Conservation (phyloP, 768 basidiomycete species). For the Podaxis sp. region DNA sequence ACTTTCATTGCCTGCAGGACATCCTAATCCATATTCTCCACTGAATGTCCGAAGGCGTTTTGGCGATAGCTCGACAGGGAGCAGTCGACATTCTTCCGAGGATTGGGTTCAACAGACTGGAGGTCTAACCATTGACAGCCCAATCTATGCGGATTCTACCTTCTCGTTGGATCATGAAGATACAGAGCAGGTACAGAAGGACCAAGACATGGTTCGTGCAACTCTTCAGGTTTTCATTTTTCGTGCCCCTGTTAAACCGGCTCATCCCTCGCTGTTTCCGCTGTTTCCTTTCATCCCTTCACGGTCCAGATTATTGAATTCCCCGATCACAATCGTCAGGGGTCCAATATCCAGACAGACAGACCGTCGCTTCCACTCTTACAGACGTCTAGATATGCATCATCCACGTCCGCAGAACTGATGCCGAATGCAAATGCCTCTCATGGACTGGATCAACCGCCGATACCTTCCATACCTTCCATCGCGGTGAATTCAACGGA, state of each 20-base stretch:
- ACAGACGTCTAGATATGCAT: background rate
- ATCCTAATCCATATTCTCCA: background rate
- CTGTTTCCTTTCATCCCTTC: background rate
- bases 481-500: background rate
- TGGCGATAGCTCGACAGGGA: conserved; percentile 24
- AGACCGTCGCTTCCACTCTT: background rate
- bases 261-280: background rate
- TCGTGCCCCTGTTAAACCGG: background rate
- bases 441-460: background rate
- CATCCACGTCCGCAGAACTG: background rate
- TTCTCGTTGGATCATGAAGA: conserved; percentile 13
- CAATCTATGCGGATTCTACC: conserved; percentile 22
- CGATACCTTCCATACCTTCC: background rate
- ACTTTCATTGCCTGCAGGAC: conserved; percentile 32
- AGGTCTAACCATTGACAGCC: conserved; percentile 61
- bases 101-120: conserved; percentile 76
- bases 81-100: conserved; percentile 46
- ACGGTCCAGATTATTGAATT: background rate
- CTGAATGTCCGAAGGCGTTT: conserved; percentile 11
- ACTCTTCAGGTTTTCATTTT: conserved; percentile 2
- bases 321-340: background rate
- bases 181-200: conserved; percentile 20
- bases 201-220: conserved; percentile 52
- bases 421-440: background rate
- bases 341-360: background rate